Base-by-base conservation (phyloP, 345 rosid genomes). In the Chamaenerion angustifolium region DNA sequence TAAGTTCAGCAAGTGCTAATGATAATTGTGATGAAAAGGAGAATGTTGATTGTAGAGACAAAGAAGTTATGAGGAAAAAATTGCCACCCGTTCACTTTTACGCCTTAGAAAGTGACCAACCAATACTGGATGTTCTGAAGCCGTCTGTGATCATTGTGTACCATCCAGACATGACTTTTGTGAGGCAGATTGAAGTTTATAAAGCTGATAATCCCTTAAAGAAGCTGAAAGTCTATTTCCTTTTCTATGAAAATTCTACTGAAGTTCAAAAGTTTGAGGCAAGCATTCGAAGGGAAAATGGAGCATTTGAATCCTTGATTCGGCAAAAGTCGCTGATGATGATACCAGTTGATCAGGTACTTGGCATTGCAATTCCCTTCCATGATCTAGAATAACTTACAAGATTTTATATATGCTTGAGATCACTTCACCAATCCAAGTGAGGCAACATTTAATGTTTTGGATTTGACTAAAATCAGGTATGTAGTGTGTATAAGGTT, bases 221-320 rank as follows among this genome's bases (percentile, higher is more conserved):
- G 58, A 73, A 62, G 65, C 60, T 92, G 68, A 92, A 79, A 70
- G 89, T 92, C 54, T 87, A 82, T 73, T 92, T 92, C 67, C 79
- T 87, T 49, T 92, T 92, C 61, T 92, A 87, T 50, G 98, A 92
- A 68, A 82, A 75, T 58, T 87, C 98, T 19, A 77, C 95, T 9
- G 98, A 92, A 70, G 93, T 68, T 19, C 95, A 78, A 67, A 92
- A 87, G 70, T 92, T 92, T 52, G 96, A 92, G 71, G 96, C 98
- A 56, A 82, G 95, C 59, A 87, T 92, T 46, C 84, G 82, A 21
- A 78, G 83, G 61, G 96, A 92, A 67, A 84, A 92, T 70, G 81
- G 82, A 57, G 96, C 98, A 11, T 92, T 87, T 71, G 98, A 92
- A 65, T 82, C 98, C 44, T 61, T 92, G 73, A 87, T 92, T 69